Conservation (phyloP, 148 eudicot species). For the Mesembryanthemum crystallinum region DNA sequence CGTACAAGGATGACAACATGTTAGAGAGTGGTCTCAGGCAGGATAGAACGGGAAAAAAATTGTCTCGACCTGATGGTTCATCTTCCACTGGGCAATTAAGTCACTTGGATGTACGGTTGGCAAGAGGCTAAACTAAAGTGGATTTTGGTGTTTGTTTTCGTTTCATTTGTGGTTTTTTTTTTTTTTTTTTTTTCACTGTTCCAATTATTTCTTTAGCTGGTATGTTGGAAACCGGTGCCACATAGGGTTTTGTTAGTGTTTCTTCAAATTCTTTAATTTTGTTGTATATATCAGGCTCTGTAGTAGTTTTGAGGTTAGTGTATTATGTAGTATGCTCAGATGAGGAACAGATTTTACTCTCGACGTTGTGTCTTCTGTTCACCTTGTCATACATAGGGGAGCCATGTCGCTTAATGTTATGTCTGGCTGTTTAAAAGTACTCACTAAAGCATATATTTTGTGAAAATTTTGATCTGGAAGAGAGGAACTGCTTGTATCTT, state of each 20-base stretch:
- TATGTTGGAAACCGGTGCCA: not conserved
- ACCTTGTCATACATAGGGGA: not conserved
- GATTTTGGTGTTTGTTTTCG: not conserved
- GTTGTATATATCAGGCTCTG: slow-evolving; percentile 13
- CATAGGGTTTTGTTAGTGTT: slow-evolving; percentile 7
- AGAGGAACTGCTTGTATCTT: too few relatives aligned
- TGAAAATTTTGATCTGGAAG: not conserved
- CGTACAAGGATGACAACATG: slow-evolving; percentile 33
- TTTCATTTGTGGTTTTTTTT: slow-evolving; percentile 3
- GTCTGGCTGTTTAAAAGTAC: not conserved
- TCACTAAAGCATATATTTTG: not conserved
- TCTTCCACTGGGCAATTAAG: slow-evolving; percentile 25
- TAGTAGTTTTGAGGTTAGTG: not conserved
- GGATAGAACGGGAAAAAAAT: slow-evolving; percentile 35
- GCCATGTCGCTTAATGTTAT: not conserved
- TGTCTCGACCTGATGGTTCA: slow-evolving; percentile 29
- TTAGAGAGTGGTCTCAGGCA: slow-evolving; percentile 33
- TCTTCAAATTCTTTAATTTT: not conserved
- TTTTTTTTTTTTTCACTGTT: slow-evolving; percentile 14
- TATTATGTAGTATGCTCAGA: not conserved
- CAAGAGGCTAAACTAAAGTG: slow-evolving; percentile 66
- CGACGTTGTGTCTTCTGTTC: not conserved
- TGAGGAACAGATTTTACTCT: not conserved
- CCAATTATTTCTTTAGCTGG: not conserved
- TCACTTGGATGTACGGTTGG: slow-evolving; percentile 69